A percentile compares a stretch with the other conserved stretches of the same genome.
Conservation (phyloP, 2,329 filamentous ascomycete genomes). For the Venturia asperata region DNA sequence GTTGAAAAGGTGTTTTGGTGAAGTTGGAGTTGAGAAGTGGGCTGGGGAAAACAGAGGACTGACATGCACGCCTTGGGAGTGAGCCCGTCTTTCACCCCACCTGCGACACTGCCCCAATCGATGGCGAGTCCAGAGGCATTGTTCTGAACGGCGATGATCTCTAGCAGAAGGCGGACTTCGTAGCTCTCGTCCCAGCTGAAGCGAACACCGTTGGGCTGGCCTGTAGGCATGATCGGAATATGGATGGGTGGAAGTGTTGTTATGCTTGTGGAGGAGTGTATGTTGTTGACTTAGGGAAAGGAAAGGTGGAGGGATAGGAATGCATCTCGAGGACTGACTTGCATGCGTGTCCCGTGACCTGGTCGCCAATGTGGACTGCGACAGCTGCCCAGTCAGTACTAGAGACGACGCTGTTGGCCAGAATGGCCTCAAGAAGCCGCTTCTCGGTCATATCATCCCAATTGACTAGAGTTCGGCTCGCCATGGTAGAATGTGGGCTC, state of each 20-base stretch:
- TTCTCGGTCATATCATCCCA: conserved; percentile 19
- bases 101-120: neutral
- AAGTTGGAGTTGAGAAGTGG: neutral
- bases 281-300: neutral
- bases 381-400: conserved; percentile 1
- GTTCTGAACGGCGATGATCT: conserved; percentile 9
- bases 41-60: neutral
- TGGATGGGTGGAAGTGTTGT: neutral
- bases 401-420: neutral
- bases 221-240: conserved; percentile 4
- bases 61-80: neutral
- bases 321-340: neutral
- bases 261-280: neutral
- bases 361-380: conserved; percentile 10
- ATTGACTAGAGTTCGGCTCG: conserved; percentile 29
- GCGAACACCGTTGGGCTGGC: conserved; percentile 5
- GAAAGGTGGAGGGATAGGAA: neutral
- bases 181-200: conserved; percentile 15
- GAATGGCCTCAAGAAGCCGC: conserved; percentile 14
- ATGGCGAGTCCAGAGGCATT: neutral
- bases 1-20: neutral
- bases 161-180: conserved; percentile 12
- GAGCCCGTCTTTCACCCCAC: neutral
- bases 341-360: neutral
- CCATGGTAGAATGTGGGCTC: conserved; percentile 23